These are phyloP conservation scores for Stemphylium lycopersici DNA, from an alignment of 2,329 filamentous ascomycete genomes.

Conservation along the genomic window DNA sequence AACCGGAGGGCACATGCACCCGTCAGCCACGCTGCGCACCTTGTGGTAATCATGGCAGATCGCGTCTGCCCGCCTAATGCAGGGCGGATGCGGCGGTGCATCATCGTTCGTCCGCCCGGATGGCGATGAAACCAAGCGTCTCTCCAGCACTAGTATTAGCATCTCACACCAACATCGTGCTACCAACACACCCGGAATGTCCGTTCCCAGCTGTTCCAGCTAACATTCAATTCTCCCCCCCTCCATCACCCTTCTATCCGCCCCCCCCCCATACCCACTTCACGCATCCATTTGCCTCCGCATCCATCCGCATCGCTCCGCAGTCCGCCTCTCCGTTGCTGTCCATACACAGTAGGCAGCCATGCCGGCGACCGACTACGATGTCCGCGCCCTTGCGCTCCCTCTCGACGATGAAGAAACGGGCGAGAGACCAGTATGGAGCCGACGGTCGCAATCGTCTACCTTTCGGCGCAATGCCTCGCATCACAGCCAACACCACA, in stretches of 20 bases:
- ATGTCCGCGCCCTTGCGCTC: constrained; percentile 60
- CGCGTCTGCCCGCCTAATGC: constrained; percentile 12
- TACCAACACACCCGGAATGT: constrained; percentile 16
- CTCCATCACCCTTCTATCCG: background rate
- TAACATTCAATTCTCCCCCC: constrained; percentile 5
- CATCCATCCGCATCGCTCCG: constrained; percentile 23
- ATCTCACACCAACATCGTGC: constrained; percentile 12
- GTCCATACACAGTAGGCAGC: constrained; percentile 16
- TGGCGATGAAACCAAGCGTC: constrained; percentile 29
- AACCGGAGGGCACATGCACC: background rate
- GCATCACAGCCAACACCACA: constrained; percentile 33
- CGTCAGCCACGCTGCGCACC: background rate
- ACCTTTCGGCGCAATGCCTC: constrained; percentile 49
- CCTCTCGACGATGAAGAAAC: constrained; percentile 58
- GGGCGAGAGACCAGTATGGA: constrained; percentile 59
- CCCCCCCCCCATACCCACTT: background rate
- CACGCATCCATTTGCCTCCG: background rate
- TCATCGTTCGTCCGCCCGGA: constrained; percentile 21
- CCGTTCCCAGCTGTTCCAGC: constrained; percentile 3
- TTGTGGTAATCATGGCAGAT: background rate
- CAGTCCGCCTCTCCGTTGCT: background rate
- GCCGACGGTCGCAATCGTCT: constrained; percentile 48
- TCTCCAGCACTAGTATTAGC: constrained; percentile 20
- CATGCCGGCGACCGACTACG: constrained; percentile 55
- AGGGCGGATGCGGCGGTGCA: constrained; percentile 18